Base-by-base conservation (phyloP, 2,329 filamentous ascomycete species). In the Catunica adiposa region DNA sequence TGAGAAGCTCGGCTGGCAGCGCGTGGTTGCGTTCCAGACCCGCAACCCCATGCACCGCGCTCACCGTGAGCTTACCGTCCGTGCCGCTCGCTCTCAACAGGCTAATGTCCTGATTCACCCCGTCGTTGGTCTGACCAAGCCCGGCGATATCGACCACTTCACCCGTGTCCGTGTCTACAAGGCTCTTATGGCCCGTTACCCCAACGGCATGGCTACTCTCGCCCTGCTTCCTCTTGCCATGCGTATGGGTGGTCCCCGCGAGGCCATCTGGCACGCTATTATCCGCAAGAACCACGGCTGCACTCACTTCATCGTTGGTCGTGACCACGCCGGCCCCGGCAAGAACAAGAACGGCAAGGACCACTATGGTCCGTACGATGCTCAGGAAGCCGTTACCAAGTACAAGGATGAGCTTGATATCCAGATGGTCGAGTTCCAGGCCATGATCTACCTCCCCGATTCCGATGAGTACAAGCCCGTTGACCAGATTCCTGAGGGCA, bases 281-380 rank as follows among this genome's bases (percentile, higher is more conserved):
- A 98, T 98, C 77, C 89, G 92, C 68, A 98, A 97, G 83, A 98
- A 98, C 73, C 89, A 96, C 74, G 92, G 92, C 65, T 89, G 90
- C 51, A 97, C 92, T 15, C 92, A 98, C 78, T 98, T 98, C 77
- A 98, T 98, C 65, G 89, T 98, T 62, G 92, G 92, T 59, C 88
- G 92, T 74, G 92, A 98, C 73, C 92, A 98, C 73, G 92, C 92
- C 62, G 92, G 92, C 52, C 92, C 92, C 47, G 92, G 92, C 66
- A 96, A 94, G 80, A 97, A 97, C 82, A 94, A 87, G 77, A 82
- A 90, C 73, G 92, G 92, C 58, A 82, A 86, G 64, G 92, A 98
- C 68, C 94, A 96, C 75, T 98, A 98, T 72, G 92, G 92, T 53
- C 89, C 92, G 31, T 98, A 98, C 70, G 92, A 98, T 66, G 92